Evolutionary conservation across 2,329 filamentous ascomycete genomes (phyloP).

Genomic region (Plectosphaerella sp.): DNA sequence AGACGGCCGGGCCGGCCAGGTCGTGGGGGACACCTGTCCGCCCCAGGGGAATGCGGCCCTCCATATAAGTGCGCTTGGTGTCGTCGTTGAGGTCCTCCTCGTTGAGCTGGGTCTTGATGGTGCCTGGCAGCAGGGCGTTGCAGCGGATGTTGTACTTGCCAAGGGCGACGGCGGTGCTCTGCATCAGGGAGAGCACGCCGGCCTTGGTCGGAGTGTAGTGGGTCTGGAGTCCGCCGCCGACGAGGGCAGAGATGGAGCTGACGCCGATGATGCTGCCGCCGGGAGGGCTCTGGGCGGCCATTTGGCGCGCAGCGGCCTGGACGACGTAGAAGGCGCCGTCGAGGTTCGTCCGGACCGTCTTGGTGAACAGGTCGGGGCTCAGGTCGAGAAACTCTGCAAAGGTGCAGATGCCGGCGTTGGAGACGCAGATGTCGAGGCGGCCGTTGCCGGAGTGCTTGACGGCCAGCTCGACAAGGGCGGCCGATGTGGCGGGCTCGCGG

Average conservation of each 20-base stretch:
- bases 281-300: conserved; percentile 60
- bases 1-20: conserved; percentile 79
- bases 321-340: conserved; percentile 84
- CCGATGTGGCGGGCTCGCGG: conserved; percentile 66
- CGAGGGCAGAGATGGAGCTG: conserved; percentile 68
- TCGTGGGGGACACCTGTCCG: conserved; percentile 69
- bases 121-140: conserved; percentile 80
- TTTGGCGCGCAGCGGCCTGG: conserved; percentile 80
- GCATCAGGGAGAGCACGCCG: conserved; percentile 75
- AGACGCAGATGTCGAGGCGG: conserved; percentile 73
- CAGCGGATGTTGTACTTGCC: conserved; percentile 74
- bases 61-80: conserved; percentile 71
- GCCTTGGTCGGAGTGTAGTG: conserved; percentile 92
- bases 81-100: conserved; percentile 75
- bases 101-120: conserved; percentile 79
- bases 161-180: conserved; percentile 74
- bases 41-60: conserved; percentile 74
- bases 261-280: conserved; percentile 80
- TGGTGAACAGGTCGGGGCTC: conserved; percentile 62
- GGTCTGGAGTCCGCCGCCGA: conserved; percentile 72
- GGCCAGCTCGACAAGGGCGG: conserved; percentile 60
- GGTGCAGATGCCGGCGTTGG: conserved; percentile 83
- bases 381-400: conserved; percentile 84
- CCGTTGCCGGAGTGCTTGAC: conserved; percentile 53
- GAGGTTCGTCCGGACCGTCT: conserved; percentile 76